Base-by-base conservation (phyloP, 306 rosid species). In the Oxytropis ochrocephala region DNA sequence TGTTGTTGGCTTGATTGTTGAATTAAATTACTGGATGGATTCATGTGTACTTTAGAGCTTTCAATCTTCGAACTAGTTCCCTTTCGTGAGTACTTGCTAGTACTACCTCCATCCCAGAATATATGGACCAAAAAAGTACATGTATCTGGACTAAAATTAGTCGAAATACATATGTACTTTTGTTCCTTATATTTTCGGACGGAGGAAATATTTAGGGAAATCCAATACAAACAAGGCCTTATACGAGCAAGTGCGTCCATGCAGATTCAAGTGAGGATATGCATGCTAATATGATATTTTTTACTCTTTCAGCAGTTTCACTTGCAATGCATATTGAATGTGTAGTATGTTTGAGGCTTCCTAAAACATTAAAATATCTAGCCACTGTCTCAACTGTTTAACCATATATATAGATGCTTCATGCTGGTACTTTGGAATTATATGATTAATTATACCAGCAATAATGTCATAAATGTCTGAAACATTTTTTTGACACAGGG, bases 401-500 rank as follows among this genome's bases (percentile, higher is more conserved):
- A 47, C 16, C 46, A 29, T 72, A 36, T 16, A 8, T 38, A 30
- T 69, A 5, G 32, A 59, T 51, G 46, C 32, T 42, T 50, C 14
- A 42, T 67, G n/a, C 14, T 51, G 14, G 30, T 60, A 51, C 13
- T 60, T 58, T 64, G 14, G 47, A 46, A 36, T 61, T 62, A 44
- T 12, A 39, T 74, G 64, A 9, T 47, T 29, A 64, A 16, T 53
- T 68, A 60, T 33, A 19, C 44, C 47, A 32, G 19, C 42, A 36
- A 44, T 8, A 16, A 9, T 43, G 57, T 44, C 65, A 46, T 56
- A 57, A 52, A 39, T 64, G n/a, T 58, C 55, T 80, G 62, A 46
- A 68, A 49, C 41, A 27, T 52, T 49, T 32, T 67, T 46, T 33
- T 70, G 75, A 39, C 53, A 32, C 76, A 76, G 84, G 81, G 73